Conservation (phyloP, 176 grass and related monocot species). For the Dendrocalamus sinicus region DNA sequence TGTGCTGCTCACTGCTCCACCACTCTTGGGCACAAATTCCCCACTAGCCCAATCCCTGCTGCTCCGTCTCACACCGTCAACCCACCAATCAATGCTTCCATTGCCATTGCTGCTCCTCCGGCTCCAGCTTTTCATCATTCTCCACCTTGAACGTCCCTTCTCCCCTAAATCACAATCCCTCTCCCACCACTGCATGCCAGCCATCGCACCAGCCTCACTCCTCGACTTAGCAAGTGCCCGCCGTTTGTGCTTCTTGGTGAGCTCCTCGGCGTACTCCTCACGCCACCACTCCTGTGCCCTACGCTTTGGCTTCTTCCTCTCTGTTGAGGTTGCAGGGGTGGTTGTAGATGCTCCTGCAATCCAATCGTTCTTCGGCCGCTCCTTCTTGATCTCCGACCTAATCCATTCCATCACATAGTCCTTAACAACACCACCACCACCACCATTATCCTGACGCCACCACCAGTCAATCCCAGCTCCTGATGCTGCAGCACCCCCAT, state of each 20-base stretch:
- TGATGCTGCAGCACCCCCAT: slow-evolving; percentile 53
- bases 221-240: slow-evolving; percentile 63
- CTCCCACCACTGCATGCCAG: slow-evolving; percentile 75
- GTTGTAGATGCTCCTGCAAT: slow-evolving; percentile 48
- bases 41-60: slow-evolving; percentile 66
- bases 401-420: slow-evolving; percentile 99
- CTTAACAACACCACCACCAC: slow-evolving; percentile 56
- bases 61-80: slow-evolving; percentile 59
- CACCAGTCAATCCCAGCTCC: slow-evolving; percentile 78
- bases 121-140: slow-evolving; percentile 77
- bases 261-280: slow-evolving; percentile 92
- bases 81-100: slow-evolving; percentile 65
- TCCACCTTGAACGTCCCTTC: slow-evolving; percentile 66
- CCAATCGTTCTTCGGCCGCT: slow-evolving; percentile 85
- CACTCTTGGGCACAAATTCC: slow-evolving; percentile 74
- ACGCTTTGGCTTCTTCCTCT: slow-evolving; percentile 64
- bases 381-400: slow-evolving; percentile 93
- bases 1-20: slow-evolving; percentile 83
- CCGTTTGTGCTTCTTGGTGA: slow-evolving; percentile 79
- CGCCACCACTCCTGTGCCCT: slow-evolving; percentile 89
- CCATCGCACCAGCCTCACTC: slow-evolving; percentile 46
- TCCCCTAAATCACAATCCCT: slow-evolving; percentile 66
- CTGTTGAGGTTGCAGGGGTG: slow-evolving; percentile 39
- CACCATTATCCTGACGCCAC: slow-evolving; percentile 86
- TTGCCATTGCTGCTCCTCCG: slow-evolving; percentile 60